Conservation (phyloP, 2,329 filamentous ascomycete genomes). For the Pseudogymnoascus sp. region DNA sequence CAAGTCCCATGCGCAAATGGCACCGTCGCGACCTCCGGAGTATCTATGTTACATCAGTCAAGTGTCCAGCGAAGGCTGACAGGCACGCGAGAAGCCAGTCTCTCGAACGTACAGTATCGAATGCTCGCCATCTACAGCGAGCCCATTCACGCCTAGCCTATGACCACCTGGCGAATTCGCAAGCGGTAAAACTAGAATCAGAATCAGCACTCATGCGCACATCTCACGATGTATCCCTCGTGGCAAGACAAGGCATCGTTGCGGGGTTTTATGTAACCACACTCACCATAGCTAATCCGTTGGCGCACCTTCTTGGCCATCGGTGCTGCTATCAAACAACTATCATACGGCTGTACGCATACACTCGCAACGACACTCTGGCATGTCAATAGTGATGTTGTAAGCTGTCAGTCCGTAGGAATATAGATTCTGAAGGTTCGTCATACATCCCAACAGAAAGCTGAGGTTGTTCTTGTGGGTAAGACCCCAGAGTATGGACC, state of each 20-base stretch:
- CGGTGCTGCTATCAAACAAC: slow-evolving; percentile 8
- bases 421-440: not conserved
- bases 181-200: slow-evolving; percentile 56
- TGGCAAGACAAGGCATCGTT: not conserved
- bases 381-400: not conserved
- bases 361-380: not conserved
- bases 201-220: slow-evolving; percentile 12
- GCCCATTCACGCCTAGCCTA: slow-evolving; percentile 86
- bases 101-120: slow-evolving; percentile 66
- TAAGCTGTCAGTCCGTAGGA: slow-evolving; percentile 2
- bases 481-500: slow-evolving; percentile 2
- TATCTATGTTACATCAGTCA: slow-evolving; percentile 52
- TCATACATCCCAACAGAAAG: slow-evolving; percentile 8
- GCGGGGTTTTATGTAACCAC: slow-evolving; percentile 12
- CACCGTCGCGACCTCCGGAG: slow-evolving; percentile 89
- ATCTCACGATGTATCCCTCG: not conserved
- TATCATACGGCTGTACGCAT: slow-evolving; percentile 10
- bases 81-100: not conserved
- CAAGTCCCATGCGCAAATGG: slow-evolving; percentile 92
- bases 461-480: slow-evolving; percentile 7
- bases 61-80: slow-evolving; percentile 1
- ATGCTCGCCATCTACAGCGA: slow-evolving; percentile 75
- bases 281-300: slow-evolving; percentile 61
- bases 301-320: slow-evolving; percentile 64
- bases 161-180: slow-evolving; percentile 74